Evolutionary conservation across 495 filamentous ascomycete genomes (phyloP).

Genomic region (Neurospora discreta): DNA sequence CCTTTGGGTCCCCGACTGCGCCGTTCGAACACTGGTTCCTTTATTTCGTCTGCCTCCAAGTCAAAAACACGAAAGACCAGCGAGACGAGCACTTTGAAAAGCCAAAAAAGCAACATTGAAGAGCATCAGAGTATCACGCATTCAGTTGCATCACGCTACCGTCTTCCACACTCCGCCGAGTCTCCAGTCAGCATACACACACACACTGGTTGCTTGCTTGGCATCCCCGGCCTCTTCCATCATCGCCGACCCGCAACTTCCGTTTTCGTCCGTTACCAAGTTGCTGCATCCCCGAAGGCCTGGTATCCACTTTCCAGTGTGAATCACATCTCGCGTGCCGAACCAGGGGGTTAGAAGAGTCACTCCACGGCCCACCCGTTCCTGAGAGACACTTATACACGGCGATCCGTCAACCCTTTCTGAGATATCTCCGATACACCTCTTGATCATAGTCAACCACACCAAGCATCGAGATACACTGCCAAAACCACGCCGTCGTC

Average conservation of each 20-base stretch:
- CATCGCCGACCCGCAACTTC: conserved; percentile 1
- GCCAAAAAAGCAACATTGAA: background rate
- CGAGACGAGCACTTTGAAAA: background rate
- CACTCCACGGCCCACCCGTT: conserved; percentile 37
- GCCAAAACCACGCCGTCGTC: background rate
- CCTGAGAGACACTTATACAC: conserved; percentile 19
- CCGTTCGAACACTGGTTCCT: background rate
- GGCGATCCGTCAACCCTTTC: conserved; percentile 17
- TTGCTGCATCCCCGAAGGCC: background rate
- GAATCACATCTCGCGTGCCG: conserved; percentile 22
- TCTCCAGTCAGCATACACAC: background rate
- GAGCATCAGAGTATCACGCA: background rate
- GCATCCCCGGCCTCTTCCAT: conserved; percentile 14
- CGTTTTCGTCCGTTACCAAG: conserved; percentile 17
- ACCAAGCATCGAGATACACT: background rate
- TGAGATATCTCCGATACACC: background rate
- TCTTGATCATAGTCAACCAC: background rate
- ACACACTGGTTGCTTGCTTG: background rate
- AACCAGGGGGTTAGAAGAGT: conserved; percentile 36
- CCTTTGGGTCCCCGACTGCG: background rate
- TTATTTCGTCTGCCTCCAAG: background rate
- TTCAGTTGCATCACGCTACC: background rate
- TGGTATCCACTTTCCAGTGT: conserved; percentile 14
- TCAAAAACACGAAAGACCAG: background rate
- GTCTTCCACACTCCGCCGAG: conserved; percentile 1